A percentile compares a stretch with the other conserved stretches of the same genome.
These are phyloP conservation scores for Schoenoplectus triqueter DNA, from an alignment of 202 grass and related monocot species.

Conservation along the genomic window DNA sequence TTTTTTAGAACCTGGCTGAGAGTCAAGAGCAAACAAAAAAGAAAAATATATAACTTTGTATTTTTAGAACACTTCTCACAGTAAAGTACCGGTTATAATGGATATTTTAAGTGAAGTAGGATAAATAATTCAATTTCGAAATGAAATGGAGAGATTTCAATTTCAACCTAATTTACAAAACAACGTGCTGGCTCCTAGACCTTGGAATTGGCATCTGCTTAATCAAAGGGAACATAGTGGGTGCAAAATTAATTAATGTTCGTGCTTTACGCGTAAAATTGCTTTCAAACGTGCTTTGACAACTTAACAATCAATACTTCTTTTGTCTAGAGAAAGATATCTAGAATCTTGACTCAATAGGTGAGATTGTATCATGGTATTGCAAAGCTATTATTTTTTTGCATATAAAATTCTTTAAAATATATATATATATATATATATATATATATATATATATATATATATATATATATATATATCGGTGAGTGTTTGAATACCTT, in stretches of 20 bases:
- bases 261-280: neutral
- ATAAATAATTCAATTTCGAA: neutral
- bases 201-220: neutral
- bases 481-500: no score
- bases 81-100: neutral
- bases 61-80: neutral
- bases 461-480: no score
- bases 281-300: slow-evolving; percentile 7
- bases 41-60: no score
- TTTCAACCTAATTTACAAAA: neutral
- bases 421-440: no score
- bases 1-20: no score
- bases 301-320: neutral
- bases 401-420: no score
- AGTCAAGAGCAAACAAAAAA: no score
- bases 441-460: no score
- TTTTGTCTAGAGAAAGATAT: neutral
- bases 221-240: neutral
- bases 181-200: neutral
- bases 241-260: neutral
- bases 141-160: neutral
- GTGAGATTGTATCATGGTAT: no score
- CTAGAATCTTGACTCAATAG: slow-evolving; percentile 19
- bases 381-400: no score
- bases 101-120: no score